phyloP scores from a whole-genome alignment of 306 rosid genomes.

The Pterocarpus santalinus region DNA sequence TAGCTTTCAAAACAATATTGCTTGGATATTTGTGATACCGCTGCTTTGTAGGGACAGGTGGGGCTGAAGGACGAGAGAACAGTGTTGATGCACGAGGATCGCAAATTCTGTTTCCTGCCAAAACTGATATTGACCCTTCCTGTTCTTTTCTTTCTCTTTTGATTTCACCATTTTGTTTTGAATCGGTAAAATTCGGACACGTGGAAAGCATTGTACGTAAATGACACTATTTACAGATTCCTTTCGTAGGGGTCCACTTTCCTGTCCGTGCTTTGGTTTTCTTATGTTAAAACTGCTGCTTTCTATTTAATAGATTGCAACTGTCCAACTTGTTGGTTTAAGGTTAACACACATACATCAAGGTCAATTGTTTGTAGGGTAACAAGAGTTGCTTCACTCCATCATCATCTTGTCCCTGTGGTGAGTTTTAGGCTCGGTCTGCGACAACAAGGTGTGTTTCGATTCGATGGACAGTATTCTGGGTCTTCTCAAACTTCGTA shows the following conservation, averaged over 20 bases:
- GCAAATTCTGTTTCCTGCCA: neutral
- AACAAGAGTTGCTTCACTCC: neutral
- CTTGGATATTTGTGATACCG: neutral
- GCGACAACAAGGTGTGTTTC: conserved; percentile 8
- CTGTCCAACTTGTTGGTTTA: neutral
- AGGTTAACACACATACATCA: neutral
- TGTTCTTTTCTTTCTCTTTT: neutral
- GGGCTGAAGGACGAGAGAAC: neutral
- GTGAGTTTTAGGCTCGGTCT: neutral
- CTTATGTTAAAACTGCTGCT: neutral
- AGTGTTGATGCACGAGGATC: neutral
- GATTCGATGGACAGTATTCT: conserved; percentile 61
- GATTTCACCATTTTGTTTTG: neutral
- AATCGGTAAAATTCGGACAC: neutral
- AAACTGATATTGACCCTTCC: neutral
- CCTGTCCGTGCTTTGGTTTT: neutral
- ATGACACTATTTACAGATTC: neutral
- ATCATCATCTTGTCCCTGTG: neutral
- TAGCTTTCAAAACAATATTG: too few relatives aligned
- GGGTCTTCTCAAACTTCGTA: conserved; percentile 80
- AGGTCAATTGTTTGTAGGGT: neutral
- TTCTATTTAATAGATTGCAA: neutral
- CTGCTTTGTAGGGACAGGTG: neutral
- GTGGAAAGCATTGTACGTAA: neutral
- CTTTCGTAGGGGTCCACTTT: neutral